Conservation (phyloP, 768 basidiomycete species). For the Psilocybe subaeruginosa region DNA sequence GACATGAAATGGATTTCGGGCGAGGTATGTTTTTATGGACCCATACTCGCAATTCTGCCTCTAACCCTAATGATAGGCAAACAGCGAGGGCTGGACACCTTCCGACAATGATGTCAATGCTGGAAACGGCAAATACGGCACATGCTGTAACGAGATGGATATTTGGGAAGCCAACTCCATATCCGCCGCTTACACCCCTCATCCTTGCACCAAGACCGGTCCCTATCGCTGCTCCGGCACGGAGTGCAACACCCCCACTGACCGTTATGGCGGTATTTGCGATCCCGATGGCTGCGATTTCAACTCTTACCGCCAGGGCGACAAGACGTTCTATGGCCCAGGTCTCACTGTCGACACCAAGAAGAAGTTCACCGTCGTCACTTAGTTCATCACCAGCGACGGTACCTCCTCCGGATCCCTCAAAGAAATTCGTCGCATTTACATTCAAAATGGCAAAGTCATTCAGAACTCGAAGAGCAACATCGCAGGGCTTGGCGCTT, state of each 20-base stretch:
- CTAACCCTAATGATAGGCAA: conserved; percentile 11
- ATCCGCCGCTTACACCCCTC: conserved; percentile 24
- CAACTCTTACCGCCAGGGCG: conserved; percentile 26
- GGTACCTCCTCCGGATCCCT: conserved; percentile 23
- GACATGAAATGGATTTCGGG: conserved; percentile 25
- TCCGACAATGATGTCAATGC: conserved; percentile 22
- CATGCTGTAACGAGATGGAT: conserved; percentile 28
- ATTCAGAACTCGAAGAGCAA: conserved; percentile 23
- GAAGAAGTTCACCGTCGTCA: conserved; percentile 27
- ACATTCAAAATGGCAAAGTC: conserved; percentile 23
- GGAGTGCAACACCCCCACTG: conserved; percentile 13
- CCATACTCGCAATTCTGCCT: background rate
- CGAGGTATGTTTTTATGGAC: conserved; percentile 3
- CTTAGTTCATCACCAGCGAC: conserved; percentile 24
- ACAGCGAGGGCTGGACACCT: conserved; percentile 20
- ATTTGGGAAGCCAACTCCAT: conserved; percentile 28
- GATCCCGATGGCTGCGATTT: conserved; percentile 27
- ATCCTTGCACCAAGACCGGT: conserved; percentile 21
- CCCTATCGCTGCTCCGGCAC: conserved; percentile 21
- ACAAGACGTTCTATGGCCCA: conserved; percentile 22
- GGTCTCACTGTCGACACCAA: conserved; percentile 25
- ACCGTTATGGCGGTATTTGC: conserved; percentile 20
- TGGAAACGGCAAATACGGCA: conserved; percentile 20
- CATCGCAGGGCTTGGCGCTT: conserved; percentile 18
- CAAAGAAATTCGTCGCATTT: conserved; percentile 24